Evolutionary conservation across 495 filamentous ascomycete species (phyloP), one percentile per base, ranked within the genome.

Genomic region (Neurospora cerealis): DNA sequence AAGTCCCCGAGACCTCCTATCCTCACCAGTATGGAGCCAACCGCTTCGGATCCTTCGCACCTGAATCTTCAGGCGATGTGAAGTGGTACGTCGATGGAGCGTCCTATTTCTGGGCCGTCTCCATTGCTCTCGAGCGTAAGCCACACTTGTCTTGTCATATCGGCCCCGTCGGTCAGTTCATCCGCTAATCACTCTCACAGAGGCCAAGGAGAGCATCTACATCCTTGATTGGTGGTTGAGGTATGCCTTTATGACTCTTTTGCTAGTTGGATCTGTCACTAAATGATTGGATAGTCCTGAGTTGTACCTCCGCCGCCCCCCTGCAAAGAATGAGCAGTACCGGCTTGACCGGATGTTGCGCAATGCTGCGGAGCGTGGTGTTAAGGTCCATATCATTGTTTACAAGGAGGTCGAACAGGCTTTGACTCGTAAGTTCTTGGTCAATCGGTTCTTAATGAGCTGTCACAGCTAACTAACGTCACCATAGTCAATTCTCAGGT

Each of bases 81-180:
- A 97, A 98, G 83, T 97, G 94, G 93, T 96, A 93, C 85, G 93
- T 98, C 32, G 95, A 98, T 81, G 95, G 93, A 3, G 95, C 93
- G 78, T 90, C 90, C 1, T 98, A 98, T 78, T 93, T 98, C 84
- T 94, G 90, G 87, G 95, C 95, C 19, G 93, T 98, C 0, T 94
- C 91, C 48, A 81, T 88, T 70, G 95, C 95, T 6, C 82, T 98
- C 70, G 94, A 97, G 85, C 81, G 83, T 85, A 79, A 60, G 40
- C 69, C 17, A 66, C 11, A 46, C 0, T 36, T 11, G 5, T 21
- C 4, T 13, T 41, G 36, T 2, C 4, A 44, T 66, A 34, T 28
- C 54, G 17, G 69, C 28, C n/a, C 19, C 5, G 36, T 38, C 24
- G 21, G 24, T 15, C 15, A 37, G n/a, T 69, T 54, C 72, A 73